Conservation (phyloP, 176 grass and related monocot species). For the Saccharum spontaneum region DNA sequence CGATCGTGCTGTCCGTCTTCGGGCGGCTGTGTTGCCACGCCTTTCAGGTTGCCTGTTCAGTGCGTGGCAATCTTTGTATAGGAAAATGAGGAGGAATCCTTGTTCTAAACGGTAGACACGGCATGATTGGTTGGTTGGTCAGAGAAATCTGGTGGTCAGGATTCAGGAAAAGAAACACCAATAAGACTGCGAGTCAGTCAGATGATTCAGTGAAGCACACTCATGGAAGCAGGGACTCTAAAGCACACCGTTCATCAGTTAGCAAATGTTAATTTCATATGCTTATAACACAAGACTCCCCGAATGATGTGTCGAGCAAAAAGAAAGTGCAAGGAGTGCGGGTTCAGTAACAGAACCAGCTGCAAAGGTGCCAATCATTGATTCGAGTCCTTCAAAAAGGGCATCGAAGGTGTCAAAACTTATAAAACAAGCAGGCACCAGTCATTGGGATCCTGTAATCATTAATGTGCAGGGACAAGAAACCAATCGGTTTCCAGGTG, state of each 20-base stretch:
- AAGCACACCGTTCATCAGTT: not conserved
- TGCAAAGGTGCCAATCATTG: slow-evolving; percentile 15
- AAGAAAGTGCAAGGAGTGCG: not conserved
- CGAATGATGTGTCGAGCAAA: not conserved
- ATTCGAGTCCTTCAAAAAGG: slow-evolving; percentile 17
- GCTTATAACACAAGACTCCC: not conserved
- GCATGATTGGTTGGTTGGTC: not conserved
- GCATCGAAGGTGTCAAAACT: slow-evolving; percentile 28
- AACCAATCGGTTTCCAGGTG: slow-evolving; percentile 2
- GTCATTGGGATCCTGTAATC: slow-evolving; percentile 42
- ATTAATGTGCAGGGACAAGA: slow-evolving; percentile 29
- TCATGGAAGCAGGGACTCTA: not conserved
- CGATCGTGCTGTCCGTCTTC: not conserved
- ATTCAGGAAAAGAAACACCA: not conserved
- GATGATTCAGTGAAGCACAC: not conserved
- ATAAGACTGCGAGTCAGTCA: not conserved
- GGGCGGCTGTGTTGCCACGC: not conserved
- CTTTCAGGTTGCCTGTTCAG: not conserved
- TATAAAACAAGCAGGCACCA: slow-evolving; percentile 41
- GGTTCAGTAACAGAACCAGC: slow-evolving; percentile 17
- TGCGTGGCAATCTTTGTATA: not conserved
- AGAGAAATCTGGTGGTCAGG: not conserved
- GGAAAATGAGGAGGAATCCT: not conserved
- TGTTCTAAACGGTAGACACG: not conserved
- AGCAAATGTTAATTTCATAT: not conserved